Evolutionary conservation across 2,329 filamentous ascomycete species (phyloP), one percentile per base, ranked within the genome.

Genomic region (Xylariaceae sp.): DNA sequence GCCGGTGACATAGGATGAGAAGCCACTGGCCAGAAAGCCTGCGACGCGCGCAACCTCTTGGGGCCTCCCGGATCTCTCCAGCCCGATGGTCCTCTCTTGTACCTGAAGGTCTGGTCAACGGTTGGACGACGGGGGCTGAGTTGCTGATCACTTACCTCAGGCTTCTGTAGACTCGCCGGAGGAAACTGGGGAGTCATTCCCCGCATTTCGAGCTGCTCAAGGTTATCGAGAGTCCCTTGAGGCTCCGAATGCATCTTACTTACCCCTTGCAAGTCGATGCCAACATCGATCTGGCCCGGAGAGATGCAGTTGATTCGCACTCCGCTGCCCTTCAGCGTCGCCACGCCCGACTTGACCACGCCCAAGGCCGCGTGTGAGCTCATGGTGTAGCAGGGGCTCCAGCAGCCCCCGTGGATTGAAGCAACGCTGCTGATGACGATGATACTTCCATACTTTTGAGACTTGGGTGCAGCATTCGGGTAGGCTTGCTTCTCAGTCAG

Each of bases 351-450:
- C 38, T 67, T 59, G 2, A 80, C 76, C 1, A 79, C 74, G 0
- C 76, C 75, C 12, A 80, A 53, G 3, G 73, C 74, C 1, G 76
- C 75, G 48, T 79, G 75, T 6, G 63, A 66, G 6, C 63, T 63
- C 69, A 80, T 77, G 0, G 74, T 78, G 38, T 72, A 77, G n/a
- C 64, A 67, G 0, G 73, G 72, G 0, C 73, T 72, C 72, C 73
- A 77, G 47, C 72, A 75, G 3, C 66, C 65, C 6, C 74, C 75
- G 40, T 75, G 72, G 15, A 67, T 70, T 17, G 66, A 68, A 2
- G 75, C 75, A 0, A 77, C 72, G 28, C 61, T 68, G 13, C 65
- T 67, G 3, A 80, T 72, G n/a, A 80, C 72, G 27, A 80, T 66
- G 37, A 80, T 77, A 42, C 66, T 72, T 3, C 75, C 75, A 46